Base-by-base conservation (phyloP, 805 yeast genomes). In the Cyberlindnera euphorbiiphila region DNA sequence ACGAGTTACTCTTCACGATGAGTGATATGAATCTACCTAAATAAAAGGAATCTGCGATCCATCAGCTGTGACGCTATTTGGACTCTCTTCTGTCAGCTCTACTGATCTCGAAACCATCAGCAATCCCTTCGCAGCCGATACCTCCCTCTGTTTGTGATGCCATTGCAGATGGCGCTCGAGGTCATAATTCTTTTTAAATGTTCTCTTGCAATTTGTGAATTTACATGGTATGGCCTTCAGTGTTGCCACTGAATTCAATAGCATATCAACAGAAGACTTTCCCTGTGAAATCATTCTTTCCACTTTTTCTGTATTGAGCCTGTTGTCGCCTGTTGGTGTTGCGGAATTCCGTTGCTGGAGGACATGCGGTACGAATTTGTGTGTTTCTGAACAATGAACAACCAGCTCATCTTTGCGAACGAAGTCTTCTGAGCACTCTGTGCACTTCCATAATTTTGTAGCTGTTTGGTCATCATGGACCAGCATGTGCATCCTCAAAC, bases 401-500 rank as follows among this genome's bases (percentile, higher is more conserved):
- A 75, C 50, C 19, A 84, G 62, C 30, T 74, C 81, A 10, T 66
- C 67, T 41, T 81, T 81, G 45, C 75, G 77, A 5, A 69, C 68
- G 50, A 76, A 82, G 21, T 69, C 62, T 1, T 63, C 62, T 7
- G 62, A 57, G 58, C 89, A 81, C 35, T 65, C 64, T 2, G 60
- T 56, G 60, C 95, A 86, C 39, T 71, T 72, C 91, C 94, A 85
- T 26, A 76, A 17, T 34, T 51, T 54, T 3, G 36, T 15, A 2
- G 40, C 38, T 12, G 66, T 64, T 3, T 54, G 50, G 5, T 70
- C 76, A 47, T 79, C 78, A 58, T 88, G 96, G 15, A 78, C 64
- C 29, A 69, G 60, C 87, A 83, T 77, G 56, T 89, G 96, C 65
- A 81, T 76, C 13, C 69, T 61, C 34, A 87, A 59, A 44, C 88